Evolutionary conservation across 169 alveolate species (phyloP).

Genomic region (Condylostoma magnum): DNA sequence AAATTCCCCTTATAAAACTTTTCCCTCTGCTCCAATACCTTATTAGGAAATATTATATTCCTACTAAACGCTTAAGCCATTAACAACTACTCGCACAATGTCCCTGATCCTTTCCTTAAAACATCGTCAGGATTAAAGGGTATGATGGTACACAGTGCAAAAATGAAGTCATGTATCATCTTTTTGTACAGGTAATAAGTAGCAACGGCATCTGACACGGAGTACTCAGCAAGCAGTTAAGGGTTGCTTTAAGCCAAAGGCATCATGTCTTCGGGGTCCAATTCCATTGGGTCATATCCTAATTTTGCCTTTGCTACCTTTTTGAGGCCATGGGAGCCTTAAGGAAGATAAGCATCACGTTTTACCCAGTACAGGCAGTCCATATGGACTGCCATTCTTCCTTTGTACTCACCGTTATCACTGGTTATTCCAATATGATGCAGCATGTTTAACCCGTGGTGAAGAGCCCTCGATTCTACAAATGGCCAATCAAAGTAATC

Average conservation of each 20-base stretch:
- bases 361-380: slow-evolving; percentile 99
- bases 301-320: slow-evolving; percentile 97
- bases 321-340: slow-evolving; percentile 92
- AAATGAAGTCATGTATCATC: slow-evolving; percentile 97
- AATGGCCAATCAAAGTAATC: slow-evolving; percentile 98
- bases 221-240: slow-evolving; percentile 96
- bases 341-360: slow-evolving; percentile 98
- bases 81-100: slow-evolving; percentile 96
- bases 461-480: slow-evolving; percentile 90
- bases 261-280: slow-evolving; percentile 99
- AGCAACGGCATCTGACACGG: slow-evolving; percentile 99
- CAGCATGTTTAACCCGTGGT: slow-evolving; percentile 84
- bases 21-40: slow-evolving; percentile 83
- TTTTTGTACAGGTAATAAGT: slow-evolving; percentile 96
- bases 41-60: slow-evolving; percentile 95
- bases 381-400: slow-evolving; percentile 91
- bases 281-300: slow-evolving; percentile 98
- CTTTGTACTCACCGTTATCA: slow-evolving; percentile 67
- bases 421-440: slow-evolving; percentile 63
- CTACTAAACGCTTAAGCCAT: slow-evolving; percentile 97
- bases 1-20: slow-evolving; percentile 75
- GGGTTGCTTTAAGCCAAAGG: slow-evolving; percentile 93
- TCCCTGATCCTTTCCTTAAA: slow-evolving; percentile 98
- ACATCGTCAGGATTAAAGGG: slow-evolving; percentile 97
- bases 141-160: slow-evolving; percentile 96